Evolutionary conservation across 1,284 basidiomycete genomes (phyloP), one percentile per base, ranked within the genome.

Genomic region (Fomitopsis pinicola): DNA sequence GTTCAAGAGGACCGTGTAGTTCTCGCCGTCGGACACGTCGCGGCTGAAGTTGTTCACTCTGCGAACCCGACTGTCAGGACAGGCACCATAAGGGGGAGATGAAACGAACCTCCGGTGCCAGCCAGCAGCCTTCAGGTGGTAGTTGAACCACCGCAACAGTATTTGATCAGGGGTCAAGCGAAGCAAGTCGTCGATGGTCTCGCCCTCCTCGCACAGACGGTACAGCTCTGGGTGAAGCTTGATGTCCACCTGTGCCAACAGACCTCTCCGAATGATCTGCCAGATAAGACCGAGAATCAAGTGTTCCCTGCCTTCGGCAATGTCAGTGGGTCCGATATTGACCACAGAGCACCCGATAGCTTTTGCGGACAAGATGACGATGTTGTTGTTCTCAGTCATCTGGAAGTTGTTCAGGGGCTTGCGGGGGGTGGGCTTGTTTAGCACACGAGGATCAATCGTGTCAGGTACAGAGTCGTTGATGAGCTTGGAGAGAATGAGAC

Each of bases 331-430:
- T 42, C 97, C 97, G 67, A 99, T 98, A 78, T 99, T 99, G 75
- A 99, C 97, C 57, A 98, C 95, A 8, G 93, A 96, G 75, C 97
- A 98, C 42, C 97, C 97, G 67, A 99, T 98, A 75, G 93, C 97
- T 77, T 98, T 77, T 48, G 97, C 88, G 38, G 97, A 99, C 10
- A 94, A 92, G 77, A 99, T 98, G 73, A 99, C 97, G 69, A 99
- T 97, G 78, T 98, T 99, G 82, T 99, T 98, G 82, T 99, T 99
- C 76, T 99, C 97, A 0, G 97, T 98, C 75, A 98, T 98, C 73
- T 98, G 95, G 87, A 99, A 99, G 0, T 92, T 92, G 73, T 95
- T 98, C 62, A 96, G 85, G 22, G 87, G 86, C 75, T 93, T 95
- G 52, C 84, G 82, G 5, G 82, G 69, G 2, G 84, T 82, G 0